These are phyloP conservation scores for Ampelomyces quisqualis DNA, from an alignment of 2,329 filamentous ascomycete species.

Conservation along the genomic window DNA sequence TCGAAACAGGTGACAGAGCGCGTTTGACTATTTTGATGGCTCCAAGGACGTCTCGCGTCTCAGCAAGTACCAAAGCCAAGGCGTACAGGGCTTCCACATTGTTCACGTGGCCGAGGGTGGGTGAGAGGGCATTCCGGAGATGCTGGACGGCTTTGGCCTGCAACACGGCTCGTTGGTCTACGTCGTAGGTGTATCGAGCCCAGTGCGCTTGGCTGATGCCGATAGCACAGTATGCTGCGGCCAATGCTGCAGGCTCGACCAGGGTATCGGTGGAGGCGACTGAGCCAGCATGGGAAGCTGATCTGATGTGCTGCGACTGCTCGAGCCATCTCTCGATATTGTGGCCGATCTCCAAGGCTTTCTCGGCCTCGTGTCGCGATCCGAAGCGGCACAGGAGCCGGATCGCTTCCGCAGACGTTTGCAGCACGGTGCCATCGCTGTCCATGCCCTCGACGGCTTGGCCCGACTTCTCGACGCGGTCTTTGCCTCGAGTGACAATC, in stretches of 20 bases:
- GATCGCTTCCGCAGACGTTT: constrained; percentile 78
- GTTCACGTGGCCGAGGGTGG: constrained; percentile 63
- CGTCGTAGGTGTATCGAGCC: constrained; percentile 79
- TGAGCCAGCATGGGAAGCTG: constrained; percentile 27
- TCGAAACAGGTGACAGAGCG: constrained; percentile 62
- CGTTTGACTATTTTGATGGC: constrained; percentile 82
- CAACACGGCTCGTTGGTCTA: constrained; percentile 67
- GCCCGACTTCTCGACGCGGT: constrained; percentile 73
- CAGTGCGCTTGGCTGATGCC: constrained; percentile 84
- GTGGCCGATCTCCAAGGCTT: constrained; percentile 68
- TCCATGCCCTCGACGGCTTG: constrained; percentile 72
- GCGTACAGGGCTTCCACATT: constrained; percentile 79
- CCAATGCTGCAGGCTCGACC: constrained; percentile 63
- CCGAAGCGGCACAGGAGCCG: constrained; percentile 81
- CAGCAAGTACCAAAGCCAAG: constrained; percentile 80
- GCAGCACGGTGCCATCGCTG: constrained; percentile 71
- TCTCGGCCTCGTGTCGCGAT: constrained; percentile 71
- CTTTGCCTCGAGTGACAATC: constrained; percentile 81
- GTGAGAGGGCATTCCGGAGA: constrained; percentile 70
- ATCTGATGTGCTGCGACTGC: constrained; percentile 47
- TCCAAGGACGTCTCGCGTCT: constrained; percentile 75
- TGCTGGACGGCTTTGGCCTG: constrained; percentile 76
- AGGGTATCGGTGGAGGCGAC: constrained; percentile 36
- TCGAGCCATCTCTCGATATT: constrained; percentile 75
- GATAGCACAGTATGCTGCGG: constrained; percentile 73